Percentiles rank a stretch among this genome's conserved stretches.
Conservation (phyloP, 2,329 filamentous ascomycete species). For the Exophiala sp. region DNA sequence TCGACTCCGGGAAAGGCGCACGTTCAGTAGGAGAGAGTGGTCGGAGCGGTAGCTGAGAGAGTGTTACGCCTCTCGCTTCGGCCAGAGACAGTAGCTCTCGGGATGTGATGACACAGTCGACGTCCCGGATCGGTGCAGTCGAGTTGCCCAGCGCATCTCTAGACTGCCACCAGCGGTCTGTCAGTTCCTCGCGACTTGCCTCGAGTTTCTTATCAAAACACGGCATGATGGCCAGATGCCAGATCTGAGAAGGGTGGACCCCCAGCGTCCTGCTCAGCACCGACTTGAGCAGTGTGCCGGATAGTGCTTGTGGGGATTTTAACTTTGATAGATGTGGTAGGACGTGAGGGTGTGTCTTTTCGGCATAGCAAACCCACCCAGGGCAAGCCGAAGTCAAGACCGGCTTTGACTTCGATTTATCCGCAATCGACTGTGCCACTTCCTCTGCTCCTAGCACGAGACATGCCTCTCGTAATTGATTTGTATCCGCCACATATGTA, state of each 20-base stretch:
- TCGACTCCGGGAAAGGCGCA: slow-evolving; percentile 65
- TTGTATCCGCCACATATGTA: slow-evolving; percentile 85
- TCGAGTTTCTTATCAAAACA: slow-evolving; percentile 99
- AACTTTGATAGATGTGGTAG: slow-evolving; percentile 83
- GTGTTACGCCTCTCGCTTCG: slow-evolving; percentile 68
- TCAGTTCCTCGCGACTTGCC: slow-evolving; percentile 87
- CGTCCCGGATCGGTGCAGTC: slow-evolving; percentile 61
- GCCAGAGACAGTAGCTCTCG: slow-evolving; percentile 89
- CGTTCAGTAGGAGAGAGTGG: slow-evolving; percentile 45
- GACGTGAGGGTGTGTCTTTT: slow-evolving; percentile 94
- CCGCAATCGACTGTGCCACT: slow-evolving; percentile 45
- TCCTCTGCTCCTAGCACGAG: slow-evolving; percentile 75
- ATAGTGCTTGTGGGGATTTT: slow-evolving; percentile 89
- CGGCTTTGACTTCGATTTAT: slow-evolving; percentile 32
- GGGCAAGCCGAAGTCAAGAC: slow-evolving; percentile 81
- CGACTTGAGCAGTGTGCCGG: slow-evolving; percentile 85
- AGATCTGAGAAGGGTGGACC: slow-evolving; percentile 72
- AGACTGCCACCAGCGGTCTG: slow-evolving; percentile 64
- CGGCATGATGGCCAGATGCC: slow-evolving; percentile 94
- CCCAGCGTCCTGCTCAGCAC: slow-evolving; percentile 66
- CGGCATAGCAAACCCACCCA: slow-evolving; percentile 97
- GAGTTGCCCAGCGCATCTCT: slow-evolving; percentile 34
- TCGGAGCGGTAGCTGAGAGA: slow-evolving; percentile 63
- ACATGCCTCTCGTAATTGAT: slow-evolving; percentile 71
- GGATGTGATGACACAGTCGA: slow-evolving; percentile 96